Evolutionary conservation across 1,284 basidiomycete genomes (phyloP), one percentile per base, ranked within the genome.

Genomic region (Papiliotrema terrestris): DNA sequence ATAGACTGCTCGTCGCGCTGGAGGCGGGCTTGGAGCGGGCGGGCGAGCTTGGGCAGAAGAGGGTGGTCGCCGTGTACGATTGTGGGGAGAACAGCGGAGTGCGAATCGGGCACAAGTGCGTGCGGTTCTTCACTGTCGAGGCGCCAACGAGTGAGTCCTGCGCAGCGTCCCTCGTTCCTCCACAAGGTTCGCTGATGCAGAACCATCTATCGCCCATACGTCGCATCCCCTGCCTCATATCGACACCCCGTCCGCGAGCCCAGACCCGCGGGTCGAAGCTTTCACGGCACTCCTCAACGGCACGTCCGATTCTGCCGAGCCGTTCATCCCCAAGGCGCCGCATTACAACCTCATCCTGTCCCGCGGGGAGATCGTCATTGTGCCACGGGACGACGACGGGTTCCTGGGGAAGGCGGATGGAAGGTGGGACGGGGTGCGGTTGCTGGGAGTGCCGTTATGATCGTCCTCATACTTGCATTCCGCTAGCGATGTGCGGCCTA

Each of bases 371-470:
- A 14, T 39, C 20, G 14, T 19, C 5, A 36, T 55, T 19, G 35
- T 55, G 13, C 8, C 15, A 5, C 26, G 53, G 42, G 35, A 26
- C 6, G 43, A 44, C 22, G 53, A 55, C 45, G 53, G 53, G 19
- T 48, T 48, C 35, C 36, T 55, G 9, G n/a, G 37, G 2, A 37
- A 26, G 8, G 46, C 13, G 11, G 53, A 55, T n/a, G 53, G 53
- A 20, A 49, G 53, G 37, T 55, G 53, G 53, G 53, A 55, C 38
- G 53, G 48, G n/a, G 53, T 48, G 2, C 43, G 48, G 29, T 44
- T 55, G 41, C 23, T 44, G n/a, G 53, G 53, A 14, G 49, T 54
- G 17, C 44, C n/a, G 8, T 23, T 45, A 6, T 45, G n/a, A 38
- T n/a, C n/a, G n/a, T n/a, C n/a, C n/a, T n/a, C n/a, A n/a, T n/a